Conservation (phyloP, 371 early-diverging fungal genomes). For the Mucor irregularis region DNA sequence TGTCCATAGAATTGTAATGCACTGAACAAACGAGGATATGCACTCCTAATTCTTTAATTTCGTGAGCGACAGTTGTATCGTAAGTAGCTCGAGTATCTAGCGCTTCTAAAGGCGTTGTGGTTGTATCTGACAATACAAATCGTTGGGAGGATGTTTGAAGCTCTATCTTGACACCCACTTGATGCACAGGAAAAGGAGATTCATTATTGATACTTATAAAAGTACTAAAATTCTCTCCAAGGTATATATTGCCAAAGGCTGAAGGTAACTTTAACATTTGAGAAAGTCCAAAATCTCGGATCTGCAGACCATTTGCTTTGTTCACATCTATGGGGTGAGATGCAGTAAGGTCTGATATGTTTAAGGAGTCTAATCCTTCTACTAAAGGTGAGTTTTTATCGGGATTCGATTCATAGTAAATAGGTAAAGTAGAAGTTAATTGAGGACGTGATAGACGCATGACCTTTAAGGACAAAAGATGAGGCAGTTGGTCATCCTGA, state of each 20-base stretch:
- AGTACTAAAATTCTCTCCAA: constrained; percentile 93
- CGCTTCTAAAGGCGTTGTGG: constrained; percentile 26
- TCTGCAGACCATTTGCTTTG: constrained; percentile 26
- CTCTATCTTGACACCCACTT: constrained; percentile 79
- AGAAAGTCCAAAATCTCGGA: constrained; percentile 63
- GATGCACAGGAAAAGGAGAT: constrained; percentile 56
- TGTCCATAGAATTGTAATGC: constrained; percentile 68
- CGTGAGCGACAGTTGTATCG: constrained; percentile 81
- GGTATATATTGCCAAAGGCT: constrained; percentile 88
- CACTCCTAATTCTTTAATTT: constrained; percentile 92
- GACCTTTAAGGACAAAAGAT: constrained; percentile 84
- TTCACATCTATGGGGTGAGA: constrained; percentile 31
- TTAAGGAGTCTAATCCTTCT: constrained; percentile 46
- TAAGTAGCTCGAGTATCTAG: constrained; percentile 60
- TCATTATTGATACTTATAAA: constrained; percentile 90
- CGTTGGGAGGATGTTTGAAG: constrained; percentile 86
- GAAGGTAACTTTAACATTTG: constrained; percentile 69
- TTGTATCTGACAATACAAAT: constrained; percentile 73
- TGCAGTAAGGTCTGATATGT: constrained; percentile 38
- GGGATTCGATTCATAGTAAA: constrained; percentile 44
- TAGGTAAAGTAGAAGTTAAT: constrained; percentile 58
- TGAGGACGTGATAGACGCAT: constrained; percentile 89
- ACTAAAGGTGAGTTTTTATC: constrained; percentile 22
- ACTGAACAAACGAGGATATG: constrained; percentile 91
- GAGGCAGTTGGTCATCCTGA: constrained; percentile 55